Evolutionary conservation across 2,329 filamentous ascomycete species (phyloP), one percentile per base, ranked within the genome.

Genomic region (Mariannaea sp.): DNA sequence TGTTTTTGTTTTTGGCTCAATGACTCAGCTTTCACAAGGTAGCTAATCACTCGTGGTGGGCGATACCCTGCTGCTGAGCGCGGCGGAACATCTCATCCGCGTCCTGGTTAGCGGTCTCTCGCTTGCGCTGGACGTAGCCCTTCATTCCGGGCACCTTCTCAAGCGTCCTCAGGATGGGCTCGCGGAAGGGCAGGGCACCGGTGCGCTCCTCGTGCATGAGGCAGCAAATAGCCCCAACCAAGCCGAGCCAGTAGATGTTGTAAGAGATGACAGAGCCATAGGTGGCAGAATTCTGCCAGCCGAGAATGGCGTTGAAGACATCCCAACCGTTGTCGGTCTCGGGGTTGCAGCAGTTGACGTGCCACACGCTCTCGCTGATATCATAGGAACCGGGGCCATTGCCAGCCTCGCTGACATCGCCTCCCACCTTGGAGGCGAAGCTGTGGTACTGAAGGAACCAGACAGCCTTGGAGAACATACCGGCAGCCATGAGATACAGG

Each of bases 241-340:
- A 22, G 5, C 22, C 30, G 6, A 93, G 72, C 91, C 90, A 96
- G 76, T 95, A 95, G 10, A 92, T 54, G 68, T 93, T 94, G 75
- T 95, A 95, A 1, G 87, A 85, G 56, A 95, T 84, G 57, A 95
- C 87, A 1, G 89, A 92, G 43, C 90, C 90, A 65, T 92, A 91
- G 1, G 90, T 94, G 5, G 89, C 91, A 8, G 88, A 89, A 74
- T 95, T 95, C 55, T 85, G 82, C 91, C 91, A 90, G 39, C 88
- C 87, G 13, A 90, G 76, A 43, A 91, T 73, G 29, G 86, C 80
- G 64, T 89, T 89, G 77, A 90, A 89, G 54, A 90, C 81, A 41
- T 85, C 86, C 87, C 86, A 90, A 32, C 84, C 85, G 22, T 85
- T 85, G 59, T 86, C 83, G 33, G 84, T 70, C 51, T 80, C 71